A percentile compares a stretch with the other conserved stretches of the same genome.
Conservation (phyloP, 352 stramenopile species). For the Globisporangium irregulare region DNA sequence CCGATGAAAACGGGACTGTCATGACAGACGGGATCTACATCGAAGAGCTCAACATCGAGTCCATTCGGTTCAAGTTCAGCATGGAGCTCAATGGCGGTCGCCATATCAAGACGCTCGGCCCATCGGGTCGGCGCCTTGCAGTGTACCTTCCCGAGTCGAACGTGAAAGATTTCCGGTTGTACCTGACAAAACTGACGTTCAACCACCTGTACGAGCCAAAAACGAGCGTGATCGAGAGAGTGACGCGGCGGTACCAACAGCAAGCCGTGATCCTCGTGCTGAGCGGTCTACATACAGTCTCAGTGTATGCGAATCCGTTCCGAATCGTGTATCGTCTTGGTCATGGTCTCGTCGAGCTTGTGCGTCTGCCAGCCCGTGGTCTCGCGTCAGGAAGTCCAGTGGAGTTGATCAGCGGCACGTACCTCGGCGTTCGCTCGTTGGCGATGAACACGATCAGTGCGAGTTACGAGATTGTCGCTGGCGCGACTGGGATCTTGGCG, state of each 20-base stretch:
- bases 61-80: slow-evolving; percentile 82
- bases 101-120: slow-evolving; percentile 82
- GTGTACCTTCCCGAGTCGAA: slow-evolving; percentile 88
- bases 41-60: slow-evolving; percentile 82
- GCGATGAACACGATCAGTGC: slow-evolving; percentile 90
- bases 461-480: slow-evolving; percentile 86
- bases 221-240: slow-evolving; percentile 65
- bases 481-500: slow-evolving; percentile 70
- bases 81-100: slow-evolving; percentile 85
- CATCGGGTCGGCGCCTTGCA: slow-evolving; percentile 63
- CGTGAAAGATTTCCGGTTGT: slow-evolving; percentile 85
- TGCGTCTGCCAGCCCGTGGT: slow-evolving; percentile 73
- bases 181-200: slow-evolving; percentile 81
- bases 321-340: slow-evolving; percentile 84
- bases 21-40: slow-evolving; percentile 79
- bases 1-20: slow-evolving; percentile 18
- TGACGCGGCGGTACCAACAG: slow-evolving; percentile 80
- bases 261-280: slow-evolving; percentile 85
- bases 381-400: slow-evolving; percentile 80
- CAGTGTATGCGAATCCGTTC: slow-evolving; percentile 86
- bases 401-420: slow-evolving; percentile 79
- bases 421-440: slow-evolving; percentile 79
- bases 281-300: slow-evolving; percentile 81
- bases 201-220: slow-evolving; percentile 83
- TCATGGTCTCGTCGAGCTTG: slow-evolving; percentile 77